Conservation (phyloP, 2,329 filamentous ascomycete species). For the Aspergillus arachidicola region DNA sequence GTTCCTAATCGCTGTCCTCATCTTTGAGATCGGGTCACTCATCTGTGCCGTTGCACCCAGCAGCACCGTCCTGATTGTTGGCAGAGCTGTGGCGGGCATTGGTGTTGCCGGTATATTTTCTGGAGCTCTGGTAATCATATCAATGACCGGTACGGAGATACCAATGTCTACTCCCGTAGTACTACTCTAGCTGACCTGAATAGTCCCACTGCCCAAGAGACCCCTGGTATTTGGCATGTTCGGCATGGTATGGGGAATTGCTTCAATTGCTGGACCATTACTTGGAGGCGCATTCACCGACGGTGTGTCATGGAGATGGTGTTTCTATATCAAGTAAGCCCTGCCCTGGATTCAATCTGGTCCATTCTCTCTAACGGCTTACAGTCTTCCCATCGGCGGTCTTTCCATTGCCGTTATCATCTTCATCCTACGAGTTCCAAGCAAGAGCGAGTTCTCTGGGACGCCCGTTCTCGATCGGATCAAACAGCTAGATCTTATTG, state of each 20-base stretch:
- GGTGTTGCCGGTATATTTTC: conserved; percentile 41
- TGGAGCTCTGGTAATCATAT: conserved; percentile 29
- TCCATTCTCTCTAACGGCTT: background rate
- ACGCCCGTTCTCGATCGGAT: conserved; percentile 43
- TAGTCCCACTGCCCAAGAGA: conserved; percentile 56
- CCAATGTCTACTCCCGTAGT: background rate
- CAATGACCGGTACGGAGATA: conserved; percentile 15
- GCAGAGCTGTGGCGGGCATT: conserved; percentile 40
- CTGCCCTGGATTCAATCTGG: background rate
- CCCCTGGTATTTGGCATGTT: conserved; percentile 49
- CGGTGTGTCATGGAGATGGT: conserved; percentile 42
- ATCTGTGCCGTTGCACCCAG: conserved; percentile 40
- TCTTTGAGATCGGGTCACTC: conserved; percentile 44
- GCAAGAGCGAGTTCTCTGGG: conserved; percentile 30
- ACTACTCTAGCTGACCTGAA: conserved; percentile 9
- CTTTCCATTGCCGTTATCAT: conserved; percentile 49
- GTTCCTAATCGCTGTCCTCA: conserved; percentile 35
- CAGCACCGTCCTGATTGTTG: conserved; percentile 38
- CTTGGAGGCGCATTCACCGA: conserved; percentile 51
- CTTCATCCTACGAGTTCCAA: conserved; percentile 50
- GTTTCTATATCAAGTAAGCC: conserved; percentile 47
- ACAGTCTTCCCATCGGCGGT: conserved; percentile 42
- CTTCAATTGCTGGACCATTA: conserved; percentile 45
- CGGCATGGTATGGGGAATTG: conserved; percentile 60
- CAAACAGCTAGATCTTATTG: conserved; percentile 40